A percentile compares a stretch with the other conserved stretches of the same genome.
Conservation (phyloP, 2,329 filamentous ascomycete genomes). For the Mycosphaerella sp. region DNA sequence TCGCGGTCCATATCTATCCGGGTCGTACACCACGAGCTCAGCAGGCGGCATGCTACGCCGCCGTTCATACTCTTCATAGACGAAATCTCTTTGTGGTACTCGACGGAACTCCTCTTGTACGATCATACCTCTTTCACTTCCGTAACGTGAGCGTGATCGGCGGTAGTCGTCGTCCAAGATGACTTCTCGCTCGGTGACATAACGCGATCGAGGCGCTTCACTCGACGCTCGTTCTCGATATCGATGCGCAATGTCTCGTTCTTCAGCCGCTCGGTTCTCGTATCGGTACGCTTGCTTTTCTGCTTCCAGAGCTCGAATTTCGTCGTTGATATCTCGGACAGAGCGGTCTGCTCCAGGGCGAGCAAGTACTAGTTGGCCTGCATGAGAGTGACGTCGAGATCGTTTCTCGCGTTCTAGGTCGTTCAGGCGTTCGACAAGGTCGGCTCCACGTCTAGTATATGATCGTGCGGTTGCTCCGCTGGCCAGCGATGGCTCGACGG, state of each 20-base stretch:
- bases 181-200: not conserved
- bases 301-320: conserved; percentile 65
- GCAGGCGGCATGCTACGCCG: not conserved
- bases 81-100: conserved; percentile 45
- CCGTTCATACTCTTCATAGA: conserved; percentile 39
- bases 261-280: conserved; percentile 48
- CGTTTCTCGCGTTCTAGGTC: conserved; percentile 6
- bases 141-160: not conserved
- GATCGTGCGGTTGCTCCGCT: conserved; percentile 3
- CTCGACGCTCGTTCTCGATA: conserved; percentile 37
- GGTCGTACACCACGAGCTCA: conserved; percentile 39
- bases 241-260: conserved; percentile 36
- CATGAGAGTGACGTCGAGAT: conserved; percentile 6
- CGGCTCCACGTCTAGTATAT: not conserved
- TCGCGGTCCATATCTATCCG: conserved; percentile 54
- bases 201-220: not conserved
- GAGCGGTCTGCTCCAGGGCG: conserved; percentile 26
- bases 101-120: conserved; percentile 4
- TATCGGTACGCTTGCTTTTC: conserved; percentile 55
- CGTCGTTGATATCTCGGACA: conserved; percentile 62
- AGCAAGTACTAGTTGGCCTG: conserved; percentile 19
- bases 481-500: conserved; percentile 4
- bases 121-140: not conserved
- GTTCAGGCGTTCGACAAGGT: conserved; percentile 8
- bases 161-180: conserved; percentile 1